Base-by-base conservation (phyloP, 2,329 filamentous ascomycete species). In the Exophiala xenobiotica region DNA sequence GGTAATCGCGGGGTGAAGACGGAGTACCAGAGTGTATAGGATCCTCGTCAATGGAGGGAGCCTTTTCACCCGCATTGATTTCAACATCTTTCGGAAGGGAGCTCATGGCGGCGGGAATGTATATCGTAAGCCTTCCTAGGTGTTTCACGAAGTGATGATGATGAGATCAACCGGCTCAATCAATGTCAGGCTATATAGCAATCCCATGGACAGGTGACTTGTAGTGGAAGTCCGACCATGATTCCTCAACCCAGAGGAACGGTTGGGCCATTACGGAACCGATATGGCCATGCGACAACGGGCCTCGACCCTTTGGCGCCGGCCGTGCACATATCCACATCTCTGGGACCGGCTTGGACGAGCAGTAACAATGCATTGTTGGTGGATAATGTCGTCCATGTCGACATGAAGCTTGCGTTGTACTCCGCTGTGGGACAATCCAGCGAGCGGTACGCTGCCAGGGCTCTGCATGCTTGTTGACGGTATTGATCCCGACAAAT, bases 1-100 rank as follows among this genome's bases (percentile, higher is more conserved):
- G 39, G 18, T 54, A n/a, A 14, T 40, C 38, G 38, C 8, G 14
- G 9, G 22, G 19, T n/a, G 38, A 40, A 40, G 38, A 40, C 20
- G 38, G 27, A 31, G 3, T 14, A 31, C 14, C 27, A 31, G 11
- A 12, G 27, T 31, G 11, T 9, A 31, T 9, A 9, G 27, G 11
- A 31, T 31, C 11, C 11, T 31, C 27, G 27, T 14, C 11, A 9
- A 31, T 14, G 8, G 27, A 12, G 27, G 27, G 3, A 31, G 27
- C 14, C 27, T 31, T 31, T 14, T 31, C 27, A 14, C 14, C 8
- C 27, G 27, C 14, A 14, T 31, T 31, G 27, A 31, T 31, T 14
- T 31, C 27, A 31, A 31, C 11, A 31, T 31, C 27, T 31, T 14
- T 31, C 14, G 3, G 3, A 9, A 31, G 27, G 11, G 27, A 31